phyloP scores from a whole-genome alignment of 805 yeast genomes.

The Jamesozyma hellenica region DNA sequence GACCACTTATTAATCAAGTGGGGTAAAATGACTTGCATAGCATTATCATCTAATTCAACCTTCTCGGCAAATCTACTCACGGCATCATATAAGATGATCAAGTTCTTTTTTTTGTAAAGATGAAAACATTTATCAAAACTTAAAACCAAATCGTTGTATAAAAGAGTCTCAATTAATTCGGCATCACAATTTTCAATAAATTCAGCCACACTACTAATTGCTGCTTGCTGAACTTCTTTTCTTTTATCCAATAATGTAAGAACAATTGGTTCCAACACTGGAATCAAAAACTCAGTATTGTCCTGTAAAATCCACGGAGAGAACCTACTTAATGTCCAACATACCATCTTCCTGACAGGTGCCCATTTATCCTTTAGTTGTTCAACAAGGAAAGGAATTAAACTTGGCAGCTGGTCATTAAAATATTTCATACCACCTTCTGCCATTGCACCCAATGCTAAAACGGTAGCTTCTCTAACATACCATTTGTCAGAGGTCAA shows the following conservation, averaged over 20 bases:
- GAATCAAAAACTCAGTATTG: slow-evolving; percentile 58
- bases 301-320: slow-evolving; percentile 72
- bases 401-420: slow-evolving; percentile 59
- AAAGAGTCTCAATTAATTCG: slow-evolving; percentile 47
- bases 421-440: slow-evolving; percentile 75
- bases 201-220: slow-evolving; percentile 76
- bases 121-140: slow-evolving; percentile 68
- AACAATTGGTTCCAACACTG: slow-evolving; percentile 70
- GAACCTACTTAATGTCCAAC: slow-evolving; percentile 91
- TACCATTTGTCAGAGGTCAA: slow-evolving; percentile 74
- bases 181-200: slow-evolving; percentile 71
- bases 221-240: slow-evolving; percentile 92
- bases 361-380: slow-evolving; percentile 67
- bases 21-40: slow-evolving; percentile 58
- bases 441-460: slow-evolving; percentile 92
- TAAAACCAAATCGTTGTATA: slow-evolving; percentile 51
- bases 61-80: slow-evolving; percentile 82
- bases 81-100: slow-evolving; percentile 78
- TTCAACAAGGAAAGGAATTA: slow-evolving; percentile 79
- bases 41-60: slow-evolving; percentile 45
- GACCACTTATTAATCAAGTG: slow-evolving; percentile 82
- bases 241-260: slow-evolving; percentile 68
- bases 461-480: slow-evolving; percentile 81
- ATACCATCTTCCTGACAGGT: slow-evolving; percentile 82
- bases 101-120: slow-evolving; percentile 70